These are phyloP conservation scores for Psilocybe cyanescens DNA, from an alignment of 768 basidiomycete genomes.

Conservation along the genomic window DNA sequence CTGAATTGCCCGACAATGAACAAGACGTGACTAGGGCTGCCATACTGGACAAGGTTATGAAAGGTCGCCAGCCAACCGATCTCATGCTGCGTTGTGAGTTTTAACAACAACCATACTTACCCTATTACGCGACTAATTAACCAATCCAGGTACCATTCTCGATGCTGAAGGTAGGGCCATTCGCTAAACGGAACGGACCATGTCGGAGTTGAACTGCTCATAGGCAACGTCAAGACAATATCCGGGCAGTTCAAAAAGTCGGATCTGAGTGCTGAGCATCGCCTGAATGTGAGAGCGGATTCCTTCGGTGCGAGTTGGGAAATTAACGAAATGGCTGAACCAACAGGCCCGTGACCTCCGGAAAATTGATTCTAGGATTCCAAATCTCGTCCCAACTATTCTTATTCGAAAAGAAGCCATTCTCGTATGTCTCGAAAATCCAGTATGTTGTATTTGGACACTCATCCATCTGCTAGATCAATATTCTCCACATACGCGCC, in stretches of 20 bases:
- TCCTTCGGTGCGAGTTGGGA: conserved; percentile 13
- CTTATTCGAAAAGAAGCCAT: conserved; percentile 87
- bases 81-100: conserved; percentile 89
- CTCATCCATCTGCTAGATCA: conserved; percentile 57
- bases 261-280: conserved; percentile 86
- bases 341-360: conserved; percentile 90
- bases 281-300: conserved; percentile 73
- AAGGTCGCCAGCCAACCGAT: conserved; percentile 86
- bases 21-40: conserved; percentile 75
- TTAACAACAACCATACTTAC: conserved; percentile 11
- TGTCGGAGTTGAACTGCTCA: conserved; percentile 20
- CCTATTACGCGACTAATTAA: conserved; percentile 13
- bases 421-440: conserved; percentile 55
- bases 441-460: conserved; percentile 1
- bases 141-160: conserved; percentile 74
- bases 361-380: conserved; percentile 93
- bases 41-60: conserved; percentile 85
- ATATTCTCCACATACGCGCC: conserved; percentile 93
- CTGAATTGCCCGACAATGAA: conserved; percentile 43
- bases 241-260: conserved; percentile 91
- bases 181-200: conserved; percentile 21
- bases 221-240: conserved; percentile 85
- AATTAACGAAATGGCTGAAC: conserved; percentile 14
- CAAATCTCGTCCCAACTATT: conserved; percentile 94
- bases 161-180: conserved; percentile 73